Evolutionary conservation across 306 rosid genomes (phyloP).

Genomic region (Albizia julibrissin): DNA sequence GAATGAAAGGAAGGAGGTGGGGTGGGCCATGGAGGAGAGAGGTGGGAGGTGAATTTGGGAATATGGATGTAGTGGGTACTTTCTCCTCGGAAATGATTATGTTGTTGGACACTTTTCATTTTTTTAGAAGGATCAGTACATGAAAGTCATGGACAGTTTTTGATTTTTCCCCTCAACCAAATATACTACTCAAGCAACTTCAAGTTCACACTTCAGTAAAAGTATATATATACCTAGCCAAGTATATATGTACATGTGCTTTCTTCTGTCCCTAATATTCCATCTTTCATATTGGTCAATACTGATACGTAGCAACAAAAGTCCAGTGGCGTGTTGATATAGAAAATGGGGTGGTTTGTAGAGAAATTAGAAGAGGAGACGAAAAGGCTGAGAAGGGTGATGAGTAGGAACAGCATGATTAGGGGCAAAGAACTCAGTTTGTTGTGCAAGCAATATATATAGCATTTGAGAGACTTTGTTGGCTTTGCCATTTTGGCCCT

Average conservation of each 20-base stretch:
- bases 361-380: neutral
- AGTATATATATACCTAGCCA: neutral
- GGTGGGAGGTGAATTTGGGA: conserved; percentile 36
- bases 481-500: neutral
- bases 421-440: conserved; percentile 35
- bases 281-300: neutral
- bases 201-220: neutral
- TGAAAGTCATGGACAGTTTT: conserved; percentile 42
- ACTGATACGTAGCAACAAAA: neutral
- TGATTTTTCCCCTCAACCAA: neutral
- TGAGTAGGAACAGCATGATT: conserved; percentile 30
- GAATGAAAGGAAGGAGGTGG: conserved; percentile 14
- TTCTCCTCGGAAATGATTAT: conserved; percentile 42
- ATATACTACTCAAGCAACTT: neutral
- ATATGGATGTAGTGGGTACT: conserved; percentile 27
- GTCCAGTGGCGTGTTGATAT: neutral
- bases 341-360: neutral
- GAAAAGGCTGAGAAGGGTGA: neutral
- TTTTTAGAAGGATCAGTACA: conserved; percentile 25
- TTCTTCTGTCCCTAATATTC: neutral
- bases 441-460: conserved; percentile 38
- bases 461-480: conserved; percentile 20
- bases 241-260: neutral
- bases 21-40: conserved; percentile 36
- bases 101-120: conserved; percentile 34